These are phyloP conservation scores for Pichia terricola DNA, from an alignment of 1,139 yeast species.

Conservation along the genomic window DNA sequence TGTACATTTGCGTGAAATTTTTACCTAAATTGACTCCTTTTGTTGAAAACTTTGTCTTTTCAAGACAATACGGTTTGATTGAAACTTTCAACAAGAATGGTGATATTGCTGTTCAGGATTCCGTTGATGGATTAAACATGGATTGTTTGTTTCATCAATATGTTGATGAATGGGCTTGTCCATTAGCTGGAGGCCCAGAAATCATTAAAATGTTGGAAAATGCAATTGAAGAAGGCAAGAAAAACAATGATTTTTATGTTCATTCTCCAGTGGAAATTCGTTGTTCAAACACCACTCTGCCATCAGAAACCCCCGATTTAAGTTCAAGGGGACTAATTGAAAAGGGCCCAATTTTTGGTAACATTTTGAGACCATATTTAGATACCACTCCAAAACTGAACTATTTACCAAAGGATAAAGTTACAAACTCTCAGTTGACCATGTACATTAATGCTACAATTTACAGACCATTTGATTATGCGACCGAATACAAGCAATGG, in stretches of 20 bases:
- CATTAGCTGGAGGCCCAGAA: constrained; percentile 66
- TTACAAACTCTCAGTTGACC: constrained; percentile 73
- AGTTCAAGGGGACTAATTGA: constrained; percentile 33
- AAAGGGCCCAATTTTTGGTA: constrained; percentile 79
- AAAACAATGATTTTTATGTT: constrained; percentile 57
- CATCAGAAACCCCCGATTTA: constrained; percentile 22
- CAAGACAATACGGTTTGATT: constrained; percentile 69
- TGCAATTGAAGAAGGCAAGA: constrained; percentile 53
- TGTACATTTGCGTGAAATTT: constrained; percentile 71
- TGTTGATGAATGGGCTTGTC: constrained; percentile 96
- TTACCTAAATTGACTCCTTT: constrained; percentile 70
- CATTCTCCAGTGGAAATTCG: constrained; percentile 96
- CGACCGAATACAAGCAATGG: constrained; percentile 75
- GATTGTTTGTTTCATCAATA: constrained; percentile 91
- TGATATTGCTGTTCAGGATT: constrained; percentile 62
- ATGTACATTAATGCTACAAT: constrained; percentile 88
- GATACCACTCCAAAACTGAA: constrained; percentile 68
- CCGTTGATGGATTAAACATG: constrained; percentile 87
- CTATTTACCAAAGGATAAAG: constrained; percentile 41
- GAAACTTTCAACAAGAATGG: constrained; percentile 65
- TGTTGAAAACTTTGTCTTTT: constrained; percentile 77
- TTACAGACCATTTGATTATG: constrained; percentile 80
- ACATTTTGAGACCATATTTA: constrained; percentile 66
- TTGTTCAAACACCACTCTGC: constrained; percentile 70
- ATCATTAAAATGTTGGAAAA: constrained; percentile 56